Evolutionary conservation across 768 basidiomycete genomes (phyloP).

Genomic region (Dioszegia aurantiaca): DNA sequence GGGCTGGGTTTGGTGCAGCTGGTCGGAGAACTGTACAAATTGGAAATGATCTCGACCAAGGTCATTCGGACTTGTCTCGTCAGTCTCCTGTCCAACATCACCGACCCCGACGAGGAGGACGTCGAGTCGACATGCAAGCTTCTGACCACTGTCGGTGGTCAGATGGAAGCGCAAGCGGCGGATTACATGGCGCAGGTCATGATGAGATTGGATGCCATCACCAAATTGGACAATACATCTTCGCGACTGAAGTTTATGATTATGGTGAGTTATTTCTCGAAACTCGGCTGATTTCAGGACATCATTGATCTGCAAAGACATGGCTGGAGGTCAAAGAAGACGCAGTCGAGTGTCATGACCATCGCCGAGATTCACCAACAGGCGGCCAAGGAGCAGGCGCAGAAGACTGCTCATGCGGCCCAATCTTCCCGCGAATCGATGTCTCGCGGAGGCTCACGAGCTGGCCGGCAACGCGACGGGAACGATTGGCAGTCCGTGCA

Average conservation of each 20-base stretch:
- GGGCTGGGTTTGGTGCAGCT: constrained; percentile 96
- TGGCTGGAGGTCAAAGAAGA: constrained; percentile 73
- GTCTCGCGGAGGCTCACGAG: constrained; percentile 85
- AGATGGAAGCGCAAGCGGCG: constrained; percentile 77
- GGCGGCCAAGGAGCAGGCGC: constrained; percentile 72
- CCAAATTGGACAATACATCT: constrained; percentile 69
- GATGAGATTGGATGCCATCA: constrained; percentile 77
- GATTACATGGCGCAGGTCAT: constrained; percentile 93
- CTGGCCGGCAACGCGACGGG: constrained; percentile 61
- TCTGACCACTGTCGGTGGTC: constrained; percentile 77
- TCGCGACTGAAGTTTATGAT: constrained; percentile 94
- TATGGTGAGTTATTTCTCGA: constrained; percentile 60
- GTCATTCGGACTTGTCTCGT: constrained; percentile 99
- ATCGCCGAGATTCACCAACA: constrained; percentile 78
- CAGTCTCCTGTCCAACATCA: constrained; percentile 87
- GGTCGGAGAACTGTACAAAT: constrained; percentile 96
- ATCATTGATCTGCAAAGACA: constrained; percentile 80
- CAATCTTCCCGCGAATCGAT: constrained; percentile 65
- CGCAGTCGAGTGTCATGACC: constrained; percentile 74
- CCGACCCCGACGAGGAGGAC: constrained; percentile 95
- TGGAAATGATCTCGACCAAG: constrained; percentile 96
- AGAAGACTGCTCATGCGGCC: constrained; percentile 58
- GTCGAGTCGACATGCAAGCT: constrained; percentile 94
- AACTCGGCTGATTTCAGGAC: constrained; percentile 60
- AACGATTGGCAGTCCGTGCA: constrained; percentile 78